Conservation (phyloP, 1,139 yeast species). For the Candida glucosophila region DNA sequence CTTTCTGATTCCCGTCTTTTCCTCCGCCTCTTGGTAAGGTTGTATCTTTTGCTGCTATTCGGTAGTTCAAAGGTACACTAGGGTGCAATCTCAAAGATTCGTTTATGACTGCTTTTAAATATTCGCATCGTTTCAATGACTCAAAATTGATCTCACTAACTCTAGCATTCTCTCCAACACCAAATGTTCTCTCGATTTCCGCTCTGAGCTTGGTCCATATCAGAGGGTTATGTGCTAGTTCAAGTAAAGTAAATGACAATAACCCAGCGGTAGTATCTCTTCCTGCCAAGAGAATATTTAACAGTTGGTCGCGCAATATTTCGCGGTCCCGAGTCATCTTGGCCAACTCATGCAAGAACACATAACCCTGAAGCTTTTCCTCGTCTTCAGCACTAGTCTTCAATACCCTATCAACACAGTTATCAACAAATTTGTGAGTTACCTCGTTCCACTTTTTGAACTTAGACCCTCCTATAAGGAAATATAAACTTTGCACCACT, state of each 20-base stretch:
- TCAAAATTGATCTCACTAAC: constrained; percentile 30
- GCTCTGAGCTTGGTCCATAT: constrained; percentile 29
- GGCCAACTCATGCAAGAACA: constrained; percentile 42
- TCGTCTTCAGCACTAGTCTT: constrained; percentile 19
- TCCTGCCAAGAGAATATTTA: constrained; percentile 47
- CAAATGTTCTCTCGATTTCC: constrained; percentile 27
- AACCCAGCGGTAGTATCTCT: constrained; percentile 53
- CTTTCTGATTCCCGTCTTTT: constrained; percentile 29
- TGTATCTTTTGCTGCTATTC: constrained; percentile 37
- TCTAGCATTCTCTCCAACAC: constrained; percentile 17
- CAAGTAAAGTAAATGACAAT: constrained; percentile 38
- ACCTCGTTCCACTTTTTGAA: constrained; percentile 20
- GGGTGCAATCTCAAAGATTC: constrained; percentile 47
- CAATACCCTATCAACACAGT: constrained; percentile 23
- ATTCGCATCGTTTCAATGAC: constrained; percentile 39
- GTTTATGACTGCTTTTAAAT: constrained; percentile 39
- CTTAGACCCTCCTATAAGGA: constrained; percentile 19
- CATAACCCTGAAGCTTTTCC: constrained; percentile 30
- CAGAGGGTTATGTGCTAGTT: constrained; percentile 36
- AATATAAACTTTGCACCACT: constrained; percentile 26
- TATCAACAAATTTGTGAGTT: constrained; percentile 28
- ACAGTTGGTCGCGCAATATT: constrained; percentile 42
- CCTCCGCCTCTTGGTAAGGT: constrained; percentile 51
- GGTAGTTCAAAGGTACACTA: constrained; percentile 42
- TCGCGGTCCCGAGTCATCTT: constrained; percentile 42